Evolutionary conservation across 2,329 filamentous ascomycete species (phyloP).

Genomic region (Neospermospora avenae): DNA sequence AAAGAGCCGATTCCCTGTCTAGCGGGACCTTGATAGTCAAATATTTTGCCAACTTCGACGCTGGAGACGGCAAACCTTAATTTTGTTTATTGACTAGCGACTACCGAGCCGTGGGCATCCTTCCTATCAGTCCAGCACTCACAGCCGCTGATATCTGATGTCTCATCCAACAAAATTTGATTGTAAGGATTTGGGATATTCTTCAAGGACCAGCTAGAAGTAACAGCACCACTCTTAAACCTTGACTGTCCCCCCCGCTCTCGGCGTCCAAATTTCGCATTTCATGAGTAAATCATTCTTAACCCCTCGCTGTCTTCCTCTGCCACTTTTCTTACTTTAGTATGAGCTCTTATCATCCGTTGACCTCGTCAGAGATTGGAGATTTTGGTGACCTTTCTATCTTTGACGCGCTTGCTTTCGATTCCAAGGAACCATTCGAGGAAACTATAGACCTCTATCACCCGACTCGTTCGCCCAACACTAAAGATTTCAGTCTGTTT

Average conservation of each 20-base stretch:
- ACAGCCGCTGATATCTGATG: background rate
- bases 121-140: background rate
- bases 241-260: background rate
- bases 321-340: no score
- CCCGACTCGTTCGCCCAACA: background rate
- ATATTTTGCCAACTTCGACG: background rate
- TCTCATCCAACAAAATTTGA: background rate
- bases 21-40: background rate
- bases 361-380: constrained; percentile 5
- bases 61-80: background rate
- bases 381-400: constrained; percentile 15
- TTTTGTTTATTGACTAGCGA: background rate
- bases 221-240: background rate
- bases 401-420: constrained; percentile 16
- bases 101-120: background rate
- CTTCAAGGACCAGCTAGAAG: background rate
- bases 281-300: background rate
- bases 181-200: background rate
- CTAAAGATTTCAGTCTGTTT: no score
- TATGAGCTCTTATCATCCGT: constrained; percentile 1
- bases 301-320: background rate
- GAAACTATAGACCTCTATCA: constrained; percentile 8
- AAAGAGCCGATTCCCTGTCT: background rate
- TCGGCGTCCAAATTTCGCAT: background rate
- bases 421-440: constrained; percentile 10